Evolutionary conservation across 805 yeast species (phyloP).

Genomic region (Kuraishia floccosa): DNA sequence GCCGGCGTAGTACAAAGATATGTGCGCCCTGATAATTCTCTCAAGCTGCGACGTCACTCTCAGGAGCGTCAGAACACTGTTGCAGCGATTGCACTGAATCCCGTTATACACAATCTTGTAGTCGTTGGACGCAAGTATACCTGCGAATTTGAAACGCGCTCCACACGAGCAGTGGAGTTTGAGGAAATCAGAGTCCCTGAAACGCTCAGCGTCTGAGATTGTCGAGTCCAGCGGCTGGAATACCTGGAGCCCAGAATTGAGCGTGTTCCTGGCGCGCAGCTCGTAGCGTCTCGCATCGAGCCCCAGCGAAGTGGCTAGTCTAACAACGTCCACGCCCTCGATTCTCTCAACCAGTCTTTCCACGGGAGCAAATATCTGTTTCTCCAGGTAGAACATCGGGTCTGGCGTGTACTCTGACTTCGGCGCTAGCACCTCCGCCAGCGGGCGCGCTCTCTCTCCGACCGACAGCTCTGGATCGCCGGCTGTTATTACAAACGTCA

Average conservation of each 20-base stretch:
- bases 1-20: constrained; percentile 75
- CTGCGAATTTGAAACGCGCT: constrained; percentile 54
- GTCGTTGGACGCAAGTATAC: constrained; percentile 52
- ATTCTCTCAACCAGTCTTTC: constrained; percentile 78
- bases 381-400: constrained; percentile 66
- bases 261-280: constrained; percentile 24
- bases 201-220: constrained; percentile 73
- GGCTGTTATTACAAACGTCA: constrained; percentile 71
- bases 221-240: constrained; percentile 74
- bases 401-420: constrained; percentile 52
- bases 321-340: constrained; percentile 74
- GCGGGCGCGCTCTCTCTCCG: constrained; percentile 78
- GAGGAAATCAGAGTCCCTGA: constrained; percentile 49
- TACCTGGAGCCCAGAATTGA: constrained; percentile 21
- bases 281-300: constrained; percentile 59
- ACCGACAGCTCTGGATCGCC: constrained; percentile 25
- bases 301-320: constrained; percentile 70
- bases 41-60: constrained; percentile 68
- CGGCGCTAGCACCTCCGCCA: constrained; percentile 56
- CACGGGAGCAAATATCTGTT: constrained; percentile 85
- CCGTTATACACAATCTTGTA: constrained; percentile 61
- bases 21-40: constrained; percentile 51
- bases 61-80: constrained; percentile 34
- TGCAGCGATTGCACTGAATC: constrained; percentile 56
- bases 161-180: constrained; percentile 56